phyloP scores from a whole-genome alignment of 1,284 basidiomycete species.

The Sanguinoderma infundibulare region DNA sequence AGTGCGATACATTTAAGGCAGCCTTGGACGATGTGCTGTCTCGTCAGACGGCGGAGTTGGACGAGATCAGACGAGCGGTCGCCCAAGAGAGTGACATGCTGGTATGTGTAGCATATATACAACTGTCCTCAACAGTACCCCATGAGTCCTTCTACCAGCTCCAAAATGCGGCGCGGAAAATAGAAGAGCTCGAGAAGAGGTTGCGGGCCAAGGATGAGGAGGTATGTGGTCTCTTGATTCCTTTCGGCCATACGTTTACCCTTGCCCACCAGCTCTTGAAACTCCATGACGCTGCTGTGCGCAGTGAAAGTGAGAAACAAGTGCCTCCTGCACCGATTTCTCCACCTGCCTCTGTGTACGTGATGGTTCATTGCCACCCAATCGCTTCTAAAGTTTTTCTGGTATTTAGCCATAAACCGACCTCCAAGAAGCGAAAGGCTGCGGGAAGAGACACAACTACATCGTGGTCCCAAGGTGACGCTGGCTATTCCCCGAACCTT shows the following conservation, averaged over 20 bases:
- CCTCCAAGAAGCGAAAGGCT: constrained; percentile 8
- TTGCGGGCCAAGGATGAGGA: constrained; percentile 10
- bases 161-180: constrained; percentile 11
- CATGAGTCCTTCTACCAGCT: constrained; percentile 2
- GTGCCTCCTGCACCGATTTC: constrained; percentile 1
- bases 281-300: constrained; percentile 4
- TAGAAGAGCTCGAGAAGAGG: constrained; percentile 15
- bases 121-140: background rate
- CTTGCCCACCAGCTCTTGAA: background rate
- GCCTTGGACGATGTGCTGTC: constrained; percentile 9
- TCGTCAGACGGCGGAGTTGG: constrained; percentile 9
- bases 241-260: background rate
- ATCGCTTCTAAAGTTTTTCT: background rate
- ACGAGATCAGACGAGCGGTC: background rate
- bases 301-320: background rate
- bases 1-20: constrained; percentile 16
- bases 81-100: background rate
- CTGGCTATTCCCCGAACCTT: constrained; percentile 10
- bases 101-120: background rate
- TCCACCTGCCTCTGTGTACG: constrained; percentile 11
- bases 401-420: background rate
- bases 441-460: background rate
- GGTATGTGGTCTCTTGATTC: background rate
- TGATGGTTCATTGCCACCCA: background rate
- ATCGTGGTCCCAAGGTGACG: background rate